Evolutionary conservation across 2,329 filamentous ascomycete genomes (phyloP), one percentile per base, ranked within the genome.

Genomic region (Microascus cirrosus): DNA sequence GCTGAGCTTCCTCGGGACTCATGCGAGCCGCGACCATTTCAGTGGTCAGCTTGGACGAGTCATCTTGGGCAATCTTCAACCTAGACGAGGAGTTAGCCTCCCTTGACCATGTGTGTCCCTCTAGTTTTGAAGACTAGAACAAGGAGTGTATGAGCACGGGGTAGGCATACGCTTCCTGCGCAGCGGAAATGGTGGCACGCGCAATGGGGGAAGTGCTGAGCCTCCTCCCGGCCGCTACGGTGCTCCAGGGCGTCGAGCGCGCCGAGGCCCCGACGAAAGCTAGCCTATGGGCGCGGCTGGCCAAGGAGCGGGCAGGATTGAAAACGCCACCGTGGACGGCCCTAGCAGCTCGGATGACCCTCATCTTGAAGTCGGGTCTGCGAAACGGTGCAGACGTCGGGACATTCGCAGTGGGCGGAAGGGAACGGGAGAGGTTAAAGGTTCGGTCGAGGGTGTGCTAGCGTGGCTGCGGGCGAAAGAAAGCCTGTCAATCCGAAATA

Each of bases 1-100:
- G 84, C 61, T 84, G 80, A 59, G 83, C 85, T 74, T 99, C 94
- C 60, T 85, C 82, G 35, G 89, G 84, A 65, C 85, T 83, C 72
- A 96, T 86, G 68, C 91, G 92, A 64, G 88, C 84, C 57, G 91
- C 86, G 62, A 95, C 78, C 59, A 75, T 75, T 63, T 83, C 81
- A 64, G 78, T 73, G 3, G 80, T 81, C 61, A 83, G 73, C 61
- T 73, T 71, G 5, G 73, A 70, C 42, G 77, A 74, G 58, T 79
- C 77, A 55, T 82, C 76, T 63, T 82, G 78, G 8, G 80, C 78
- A 61, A 80, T 77, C 63, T 74, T 77, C 61, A 83, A 68, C 57
- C 71, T 74, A 39, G 2, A 55, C 15, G 48, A 53, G 18, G 28
- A 50, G 56, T 60, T 58, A 57, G 50, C 24, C 7, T 22, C 12